Conservation (phyloP, 1,284 basidiomycete genomes). For the Naganishia albida region DNA sequence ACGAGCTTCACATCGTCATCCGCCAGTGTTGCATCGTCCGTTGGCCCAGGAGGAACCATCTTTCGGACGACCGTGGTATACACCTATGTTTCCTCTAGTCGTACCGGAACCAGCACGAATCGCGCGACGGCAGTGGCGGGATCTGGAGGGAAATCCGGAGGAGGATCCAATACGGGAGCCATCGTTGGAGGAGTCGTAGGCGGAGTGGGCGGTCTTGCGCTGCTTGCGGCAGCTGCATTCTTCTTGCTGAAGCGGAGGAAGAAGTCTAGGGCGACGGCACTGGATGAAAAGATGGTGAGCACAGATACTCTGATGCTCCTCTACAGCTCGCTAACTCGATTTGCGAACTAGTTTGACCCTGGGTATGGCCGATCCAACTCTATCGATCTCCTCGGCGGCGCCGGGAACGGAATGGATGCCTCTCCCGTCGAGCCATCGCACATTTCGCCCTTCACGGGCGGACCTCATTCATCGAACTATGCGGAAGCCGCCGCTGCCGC, state of each 20-base stretch:
- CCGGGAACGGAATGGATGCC: background rate
- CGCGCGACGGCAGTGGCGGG: background rate
- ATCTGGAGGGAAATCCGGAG: background rate
- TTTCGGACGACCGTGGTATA: conserved; percentile 14
- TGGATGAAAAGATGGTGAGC: conserved; percentile 32
- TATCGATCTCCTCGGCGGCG: conserved; percentile 20
- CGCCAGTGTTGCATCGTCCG: conserved; percentile 6
- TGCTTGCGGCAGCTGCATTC: conserved; percentile 15
- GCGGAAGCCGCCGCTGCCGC: conserved; percentile 20
- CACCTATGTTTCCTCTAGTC: conserved; percentile 16
- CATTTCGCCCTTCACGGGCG: conserved; percentile 26
- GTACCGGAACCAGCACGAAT: conserved; percentile 11
- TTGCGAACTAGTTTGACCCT: conserved; percentile 14
- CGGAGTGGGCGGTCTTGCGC: conserved; percentile 22
- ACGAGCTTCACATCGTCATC: conserved; percentile 16
- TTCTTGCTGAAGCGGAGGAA: conserved; percentile 27
- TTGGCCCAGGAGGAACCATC: conserved; percentile 6
- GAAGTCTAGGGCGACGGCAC: conserved; percentile 15
- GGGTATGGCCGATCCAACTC: conserved; percentile 24
- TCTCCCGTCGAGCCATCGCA: conserved; percentile 17
- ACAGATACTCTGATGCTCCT: no score
- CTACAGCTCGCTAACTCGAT: background rate
- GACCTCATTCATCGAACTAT: conserved; percentile 2
- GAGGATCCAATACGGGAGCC: conserved; percentile 17
- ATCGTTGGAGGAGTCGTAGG: conserved; percentile 30